phyloP scores from a whole-genome alignment of 495 filamentous ascomycete species.

The Podospora sp. region DNA sequence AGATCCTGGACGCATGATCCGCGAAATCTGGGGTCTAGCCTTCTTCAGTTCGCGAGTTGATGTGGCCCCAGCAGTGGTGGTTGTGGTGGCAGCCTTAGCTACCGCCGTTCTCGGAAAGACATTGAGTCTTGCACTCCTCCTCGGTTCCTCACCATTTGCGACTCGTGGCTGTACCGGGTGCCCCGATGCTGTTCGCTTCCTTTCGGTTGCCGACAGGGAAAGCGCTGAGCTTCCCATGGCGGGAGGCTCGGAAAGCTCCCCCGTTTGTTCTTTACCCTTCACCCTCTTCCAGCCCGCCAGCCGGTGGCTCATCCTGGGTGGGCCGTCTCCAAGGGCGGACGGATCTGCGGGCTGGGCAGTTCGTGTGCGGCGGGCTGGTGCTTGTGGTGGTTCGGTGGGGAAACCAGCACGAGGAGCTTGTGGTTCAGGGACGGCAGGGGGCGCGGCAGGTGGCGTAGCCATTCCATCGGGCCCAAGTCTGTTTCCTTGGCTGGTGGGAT shows the following conservation, averaged over 20 bases:
- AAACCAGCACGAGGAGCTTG: conserved; percentile 36
- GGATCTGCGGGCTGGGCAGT: conserved; percentile 58
- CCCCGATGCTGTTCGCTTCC: conserved; percentile 86
- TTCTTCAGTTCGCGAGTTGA: conserved; percentile 77
- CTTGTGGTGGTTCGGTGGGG: conserved; percentile 63
- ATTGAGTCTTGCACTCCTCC: conserved; percentile 75
- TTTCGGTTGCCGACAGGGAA: conserved; percentile 52
- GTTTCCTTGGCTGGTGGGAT: conserved; percentile 27
- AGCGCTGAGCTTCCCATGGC: conserved; percentile 20
- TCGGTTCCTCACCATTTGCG: conserved; percentile 62
- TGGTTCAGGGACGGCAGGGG: conserved; percentile 34
- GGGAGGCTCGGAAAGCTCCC: conserved; percentile 28
- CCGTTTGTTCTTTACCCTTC: conserved; percentile 36
- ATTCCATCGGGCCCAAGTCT: conserved; percentile 35
- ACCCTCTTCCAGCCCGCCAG: conserved; percentile 57
- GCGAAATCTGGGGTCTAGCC: conserved; percentile 64
- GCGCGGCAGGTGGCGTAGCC: conserved; percentile 44
- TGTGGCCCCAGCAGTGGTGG: conserved; percentile 56
- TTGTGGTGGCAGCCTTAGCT: conserved; percentile 63
- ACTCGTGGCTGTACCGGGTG: conserved; percentile 67
- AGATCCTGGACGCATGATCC: conserved; percentile 53
- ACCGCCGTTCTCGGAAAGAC: conserved; percentile 58
- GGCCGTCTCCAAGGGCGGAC: conserved; percentile 57
- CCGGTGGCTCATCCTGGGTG: conserved; percentile 64
- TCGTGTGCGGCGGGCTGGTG: conserved; percentile 64